phyloP scores from a whole-genome alignment of 345 rosid genomes.

The Murraya paniculata region DNA sequence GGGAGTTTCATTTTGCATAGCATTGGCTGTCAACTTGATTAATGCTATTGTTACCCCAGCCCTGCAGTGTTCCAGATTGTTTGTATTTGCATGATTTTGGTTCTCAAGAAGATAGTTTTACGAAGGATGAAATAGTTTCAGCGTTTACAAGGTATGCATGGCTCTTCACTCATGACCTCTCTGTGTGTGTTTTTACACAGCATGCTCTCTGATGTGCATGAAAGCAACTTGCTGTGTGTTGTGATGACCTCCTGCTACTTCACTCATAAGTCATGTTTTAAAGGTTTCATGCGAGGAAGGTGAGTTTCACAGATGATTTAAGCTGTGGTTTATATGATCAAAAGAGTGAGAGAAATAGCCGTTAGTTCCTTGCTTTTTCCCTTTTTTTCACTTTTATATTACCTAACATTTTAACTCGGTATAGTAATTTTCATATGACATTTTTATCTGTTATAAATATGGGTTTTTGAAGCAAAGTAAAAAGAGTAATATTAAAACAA shows the following conservation, averaged over 20 bases:
- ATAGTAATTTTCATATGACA: neutral
- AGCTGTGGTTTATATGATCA: neutral
- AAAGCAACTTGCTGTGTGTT: neutral
- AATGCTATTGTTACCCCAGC: slow-evolving; percentile 38
- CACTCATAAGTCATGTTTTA: neutral
- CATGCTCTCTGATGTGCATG: neutral
- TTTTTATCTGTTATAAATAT: neutral
- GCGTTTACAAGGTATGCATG: slow-evolving; percentile 49
- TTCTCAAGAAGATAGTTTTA: slow-evolving; percentile 71
- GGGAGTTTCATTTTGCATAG: slow-evolving; percentile 3
- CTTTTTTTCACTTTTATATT: neutral
- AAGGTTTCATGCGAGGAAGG: too few relatives aligned
- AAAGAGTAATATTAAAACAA: too few relatives aligned
- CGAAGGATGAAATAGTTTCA: slow-evolving; percentile 69
- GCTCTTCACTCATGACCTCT: neutral
- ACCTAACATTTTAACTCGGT: neutral
- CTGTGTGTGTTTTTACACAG: neutral
- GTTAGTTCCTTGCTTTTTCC: neutral
- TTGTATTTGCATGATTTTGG: slow-evolving; percentile 76
- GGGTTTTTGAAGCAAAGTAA: neutral
- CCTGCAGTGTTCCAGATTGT: slow-evolving; percentile 72
- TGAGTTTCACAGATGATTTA: too few relatives aligned
- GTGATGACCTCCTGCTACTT: neutral
- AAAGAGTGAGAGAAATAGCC: neutral
- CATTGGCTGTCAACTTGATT: neutral